These are phyloP conservation scores for Perilla frutescens DNA, from an alignment of 257 asterid genomes.

Conservation along the genomic window DNA sequence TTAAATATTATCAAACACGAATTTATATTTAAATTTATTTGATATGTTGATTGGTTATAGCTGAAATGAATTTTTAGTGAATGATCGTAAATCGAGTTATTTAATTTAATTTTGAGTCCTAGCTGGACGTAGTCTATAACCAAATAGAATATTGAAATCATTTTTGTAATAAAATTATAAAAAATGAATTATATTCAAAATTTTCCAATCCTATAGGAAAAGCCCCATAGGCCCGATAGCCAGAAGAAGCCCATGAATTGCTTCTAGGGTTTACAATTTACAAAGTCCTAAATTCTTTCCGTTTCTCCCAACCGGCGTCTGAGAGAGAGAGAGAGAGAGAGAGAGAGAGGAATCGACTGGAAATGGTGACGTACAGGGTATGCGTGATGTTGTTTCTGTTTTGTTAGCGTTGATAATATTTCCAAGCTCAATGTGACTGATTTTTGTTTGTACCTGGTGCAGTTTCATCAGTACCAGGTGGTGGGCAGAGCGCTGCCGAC, in stretches of 20 bases:
- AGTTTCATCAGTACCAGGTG: slow-evolving; percentile 81
- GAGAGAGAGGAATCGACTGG: slow-evolving; percentile 11
- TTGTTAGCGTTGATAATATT: neutral
- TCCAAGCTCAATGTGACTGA: neutral
- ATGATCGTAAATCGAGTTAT: too few species aligned
- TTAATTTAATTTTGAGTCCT: too few species aligned
- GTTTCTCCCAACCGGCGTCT: neutral
- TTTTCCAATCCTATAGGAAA: too few species aligned
- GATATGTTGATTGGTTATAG: too few species aligned
- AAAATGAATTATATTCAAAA: too few species aligned
- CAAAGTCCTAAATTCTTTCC: neutral
- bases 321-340: neutral
- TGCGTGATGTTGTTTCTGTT: neutral
- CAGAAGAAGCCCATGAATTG: slow-evolving; percentile 12
- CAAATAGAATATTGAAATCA: too few species aligned
- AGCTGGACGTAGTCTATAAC: too few species aligned
- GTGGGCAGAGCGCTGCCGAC: slow-evolving; percentile 78
- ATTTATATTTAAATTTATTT: too few species aligned
- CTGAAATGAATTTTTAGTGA: too few species aligned
- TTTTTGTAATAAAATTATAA: too few species aligned
- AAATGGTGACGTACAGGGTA: slow-evolving; percentile 40
- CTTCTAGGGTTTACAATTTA: slow-evolving; percentile 14
- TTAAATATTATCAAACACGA: too few species aligned
- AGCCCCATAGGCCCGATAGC: slow-evolving; percentile 10
- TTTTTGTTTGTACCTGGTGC: slow-evolving; percentile 19